Evolutionary conservation across 2,329 filamentous ascomycete genomes (phyloP).

Genomic region (Fusarium cicatricum): DNA sequence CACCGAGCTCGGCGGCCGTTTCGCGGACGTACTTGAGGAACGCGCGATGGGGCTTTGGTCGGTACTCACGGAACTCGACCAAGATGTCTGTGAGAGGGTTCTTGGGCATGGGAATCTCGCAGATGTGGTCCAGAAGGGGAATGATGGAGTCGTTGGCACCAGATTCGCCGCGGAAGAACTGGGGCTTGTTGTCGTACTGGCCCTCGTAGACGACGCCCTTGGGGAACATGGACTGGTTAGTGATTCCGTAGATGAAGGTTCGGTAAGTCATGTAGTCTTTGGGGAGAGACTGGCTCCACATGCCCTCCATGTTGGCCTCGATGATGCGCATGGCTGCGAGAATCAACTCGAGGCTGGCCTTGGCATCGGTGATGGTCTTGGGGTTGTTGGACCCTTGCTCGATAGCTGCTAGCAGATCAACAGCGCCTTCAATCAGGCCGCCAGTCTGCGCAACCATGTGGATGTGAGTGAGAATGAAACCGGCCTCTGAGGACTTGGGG

Average conservation of each 20-base stretch:
- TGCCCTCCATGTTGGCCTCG: conserved; percentile 83
- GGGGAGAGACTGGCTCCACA: conserved; percentile 91
- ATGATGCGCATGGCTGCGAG: conserved; percentile 69
- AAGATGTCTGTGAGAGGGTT: conserved; percentile 91
- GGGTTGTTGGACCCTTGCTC: conserved; percentile 13
- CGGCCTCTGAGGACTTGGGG: conserved; percentile 86
- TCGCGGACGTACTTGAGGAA: conserved; percentile 78
- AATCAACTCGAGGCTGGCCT: conserved; percentile 69
- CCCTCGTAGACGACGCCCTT: conserved; percentile 91
- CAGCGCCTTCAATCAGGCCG: conserved; percentile 75
- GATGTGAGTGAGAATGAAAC: conserved; percentile 94
- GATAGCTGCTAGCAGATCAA: conserved; percentile 64
- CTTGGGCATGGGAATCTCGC: conserved; percentile 85
- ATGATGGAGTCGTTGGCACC: conserved; percentile 97
- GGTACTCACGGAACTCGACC: conserved; percentile 86
- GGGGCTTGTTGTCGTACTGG: conserved; percentile 72
- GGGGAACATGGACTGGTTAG: conserved; percentile 92
- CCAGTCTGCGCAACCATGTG: conserved; percentile 94
- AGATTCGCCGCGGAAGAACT: conserved; percentile 89
- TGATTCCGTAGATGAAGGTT: conserved; percentile 97
- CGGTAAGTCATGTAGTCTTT: conserved; percentile 88
- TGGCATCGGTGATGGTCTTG: conserved; percentile 57
- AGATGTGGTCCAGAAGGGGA: conserved; percentile 86
- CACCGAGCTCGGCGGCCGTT: conserved; percentile 56
- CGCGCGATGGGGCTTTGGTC: conserved; percentile 86